Evolutionary conservation across 495 filamentous ascomycete species (phyloP).

Genomic region (Penicillium silybi): DNA sequence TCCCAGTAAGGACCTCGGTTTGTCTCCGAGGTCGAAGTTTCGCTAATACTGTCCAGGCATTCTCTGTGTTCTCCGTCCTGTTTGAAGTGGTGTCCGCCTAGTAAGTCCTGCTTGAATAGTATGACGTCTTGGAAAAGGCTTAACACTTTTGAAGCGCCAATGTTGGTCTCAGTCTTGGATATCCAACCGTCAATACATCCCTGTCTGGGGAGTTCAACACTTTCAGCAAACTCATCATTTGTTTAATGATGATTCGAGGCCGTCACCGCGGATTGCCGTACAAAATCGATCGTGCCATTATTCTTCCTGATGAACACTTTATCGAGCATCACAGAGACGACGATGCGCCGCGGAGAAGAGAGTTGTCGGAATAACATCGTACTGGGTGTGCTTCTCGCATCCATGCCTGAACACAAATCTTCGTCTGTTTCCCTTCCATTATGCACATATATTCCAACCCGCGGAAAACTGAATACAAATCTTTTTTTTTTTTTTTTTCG

Average conservation of each 20-base stretch:
- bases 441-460: too few species aligned
- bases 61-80: conserved; percentile 64
- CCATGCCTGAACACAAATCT: too few species aligned
- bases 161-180: conserved; percentile 82
- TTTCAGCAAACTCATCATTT: conserved; percentile 78
- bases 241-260: conserved; percentile 85
- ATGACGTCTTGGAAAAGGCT: background rate
- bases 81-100: conserved; percentile 89
- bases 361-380: background rate
- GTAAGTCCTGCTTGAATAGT: conserved; percentile 11
- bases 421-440: too few species aligned
- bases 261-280: conserved; percentile 87
- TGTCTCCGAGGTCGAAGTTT: background rate
- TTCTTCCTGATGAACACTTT: conserved; percentile 61
- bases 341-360: background rate
- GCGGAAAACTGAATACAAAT: too few species aligned
- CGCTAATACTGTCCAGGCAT: conserved; percentile 11
- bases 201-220: conserved; percentile 70
- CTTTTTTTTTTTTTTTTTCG: too few species aligned
- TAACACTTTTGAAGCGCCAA: conserved; percentile 54
- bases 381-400: too few species aligned
- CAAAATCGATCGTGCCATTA: conserved; percentile 79
- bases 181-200: conserved; percentile 62
- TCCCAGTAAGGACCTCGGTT: conserved; percentile 33
- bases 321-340: background rate